Conservation (phyloP, 768 basidiomycete species). For the Boletus rex-veris region DNA sequence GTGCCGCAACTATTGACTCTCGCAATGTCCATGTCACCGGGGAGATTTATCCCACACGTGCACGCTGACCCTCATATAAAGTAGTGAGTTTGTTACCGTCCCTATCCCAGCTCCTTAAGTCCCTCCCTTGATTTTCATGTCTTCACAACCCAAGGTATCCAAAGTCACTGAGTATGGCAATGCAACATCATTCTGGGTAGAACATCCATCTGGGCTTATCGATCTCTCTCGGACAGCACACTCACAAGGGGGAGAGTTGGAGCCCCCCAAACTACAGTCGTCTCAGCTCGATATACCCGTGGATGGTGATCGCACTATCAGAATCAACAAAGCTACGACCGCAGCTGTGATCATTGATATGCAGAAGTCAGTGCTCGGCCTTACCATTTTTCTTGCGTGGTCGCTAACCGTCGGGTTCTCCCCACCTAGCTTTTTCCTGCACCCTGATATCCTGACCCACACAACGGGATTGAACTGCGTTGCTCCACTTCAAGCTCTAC, state of each 20-base stretch:
- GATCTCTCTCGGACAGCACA: slow-evolving; percentile 54
- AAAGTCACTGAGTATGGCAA: slow-evolving; percentile 53
- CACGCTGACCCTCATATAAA: slow-evolving; percentile 3
- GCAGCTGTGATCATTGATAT: slow-evolving; percentile 69
- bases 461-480: too few species aligned
- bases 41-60: not conserved
- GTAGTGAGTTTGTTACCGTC: slow-evolving; percentile 1
- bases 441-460: slow-evolving; percentile 39
- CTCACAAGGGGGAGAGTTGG: slow-evolving; percentile 25
- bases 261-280: slow-evolving; percentile 33
- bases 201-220: slow-evolving; percentile 61
- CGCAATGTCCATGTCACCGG: not conserved
- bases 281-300: slow-evolving; percentile 54
- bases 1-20: not conserved
- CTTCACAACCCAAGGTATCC: slow-evolving; percentile 43
- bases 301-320: slow-evolving; percentile 47
- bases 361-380: slow-evolving; percentile 57
- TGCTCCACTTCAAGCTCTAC: slow-evolving; percentile 37
- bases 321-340: slow-evolving; percentile 46
- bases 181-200: slow-evolving; percentile 58
- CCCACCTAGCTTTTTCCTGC: slow-evolving; percentile 41
- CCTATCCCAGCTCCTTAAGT: not conserved
- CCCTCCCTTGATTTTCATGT: slow-evolving; percentile 29
- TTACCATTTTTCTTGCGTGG: not conserved
- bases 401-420: not conserved